Base-by-base conservation (phyloP, 306 rosid genomes). In the Dalbergia oliveri region DNA sequence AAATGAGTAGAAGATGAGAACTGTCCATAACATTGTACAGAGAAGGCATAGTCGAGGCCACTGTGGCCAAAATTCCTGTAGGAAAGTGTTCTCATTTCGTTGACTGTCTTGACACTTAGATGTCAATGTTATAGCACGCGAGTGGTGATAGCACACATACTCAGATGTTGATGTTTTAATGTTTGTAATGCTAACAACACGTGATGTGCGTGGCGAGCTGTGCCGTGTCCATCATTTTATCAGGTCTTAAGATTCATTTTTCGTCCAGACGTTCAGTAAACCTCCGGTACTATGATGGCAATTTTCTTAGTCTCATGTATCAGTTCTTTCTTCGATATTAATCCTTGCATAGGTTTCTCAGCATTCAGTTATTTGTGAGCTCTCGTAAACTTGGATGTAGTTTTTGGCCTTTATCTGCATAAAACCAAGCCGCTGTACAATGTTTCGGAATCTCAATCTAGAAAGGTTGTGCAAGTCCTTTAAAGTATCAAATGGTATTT, bases 1-100 rank as follows among this genome's bases (percentile, higher is more conserved):
- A 59, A 86, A 70, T 49, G 79, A 79, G 78, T 74, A 70, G 76
- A 76, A 80, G 77, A n/a, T 47, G 70, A 83, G 60, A 81, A 57
- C 44, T 35, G 59, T 65, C 65, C 47, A 41, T 74, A 74, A 68
- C 11, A 10, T 67, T 83, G 87, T 84, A 79, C 77, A 84, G 80
- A 83, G 53, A 69, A 8, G 53, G 72, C 49, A 18, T 49, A 54
- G 59, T 45, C 72, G 56, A 70, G 66, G 80, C 72, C 65, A 34
- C 57, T 15, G 45, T 10, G 44, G 56, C 68, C 78, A 66, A 49
- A 63, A 33, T 78, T 83, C 72, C 59, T 15, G 57, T 34, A 31
- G 82, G 59, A 21, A 78, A 70, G 21, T 51, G 79, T 72, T 71
- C 9, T 37, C 23, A 34, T 71, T 72, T 78, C 6, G 61, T 77